A percentile compares a stretch with the other conserved stretches of the same genome.
Conservation (phyloP, 2,329 filamentous ascomycete genomes). For the Monilinia vaccinii-corymbosi region DNA sequence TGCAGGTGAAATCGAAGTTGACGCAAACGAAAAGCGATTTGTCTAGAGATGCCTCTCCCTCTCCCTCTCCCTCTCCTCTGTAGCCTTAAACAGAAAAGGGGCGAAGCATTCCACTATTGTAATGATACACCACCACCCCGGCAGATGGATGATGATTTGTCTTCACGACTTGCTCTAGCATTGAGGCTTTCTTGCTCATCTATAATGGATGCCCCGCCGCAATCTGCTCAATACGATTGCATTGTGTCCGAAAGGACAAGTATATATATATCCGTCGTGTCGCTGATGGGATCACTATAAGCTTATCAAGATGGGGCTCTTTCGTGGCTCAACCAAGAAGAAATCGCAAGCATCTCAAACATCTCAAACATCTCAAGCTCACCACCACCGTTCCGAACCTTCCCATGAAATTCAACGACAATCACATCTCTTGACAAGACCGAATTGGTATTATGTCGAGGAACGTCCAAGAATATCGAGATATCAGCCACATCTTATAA, state of each 20-base stretch:
- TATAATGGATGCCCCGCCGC: no score
- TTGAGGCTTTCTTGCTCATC: no score
- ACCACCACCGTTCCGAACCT: constrained; percentile 2
- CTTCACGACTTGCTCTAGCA: no score
- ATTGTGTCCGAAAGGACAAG: background rate
- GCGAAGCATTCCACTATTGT: no score
- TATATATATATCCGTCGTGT: no score
- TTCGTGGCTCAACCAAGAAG: constrained; percentile 24
- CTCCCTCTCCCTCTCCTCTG: no score
- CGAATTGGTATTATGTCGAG: constrained; percentile 2
- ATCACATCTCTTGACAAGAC: background rate
- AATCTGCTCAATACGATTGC: no score
- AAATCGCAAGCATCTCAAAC: constrained; percentile 13
- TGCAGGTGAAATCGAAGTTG: background rate
- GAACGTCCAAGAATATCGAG: background rate
- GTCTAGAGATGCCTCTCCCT: background rate
- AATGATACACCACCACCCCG: no score
- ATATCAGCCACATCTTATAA: constrained; percentile 2
- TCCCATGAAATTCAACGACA: background rate
- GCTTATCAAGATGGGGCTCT: constrained; percentile 23
- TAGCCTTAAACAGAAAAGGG: background rate
- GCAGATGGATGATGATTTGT: no score
- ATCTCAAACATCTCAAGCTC: constrained; percentile 13
- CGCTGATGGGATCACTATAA: no score
- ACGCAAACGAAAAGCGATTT: background rate